These are phyloP conservation scores for Parietaria judaica DNA, from an alignment of 306 rosid genomes.

Conservation along the genomic window DNA sequence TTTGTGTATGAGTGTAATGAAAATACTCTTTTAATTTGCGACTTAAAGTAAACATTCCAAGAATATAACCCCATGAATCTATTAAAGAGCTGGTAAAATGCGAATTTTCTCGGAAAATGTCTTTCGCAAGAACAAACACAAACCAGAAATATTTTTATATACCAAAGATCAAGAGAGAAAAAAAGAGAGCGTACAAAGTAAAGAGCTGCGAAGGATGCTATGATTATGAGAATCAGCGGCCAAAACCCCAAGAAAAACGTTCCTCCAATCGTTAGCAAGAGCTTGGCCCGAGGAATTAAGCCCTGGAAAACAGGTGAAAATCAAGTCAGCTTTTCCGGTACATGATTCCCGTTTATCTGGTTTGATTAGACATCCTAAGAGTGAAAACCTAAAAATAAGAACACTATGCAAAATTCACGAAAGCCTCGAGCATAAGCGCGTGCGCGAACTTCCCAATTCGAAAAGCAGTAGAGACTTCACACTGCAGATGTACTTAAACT, in stretches of 20 bases:
- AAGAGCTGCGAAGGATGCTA: conserved; percentile 58
- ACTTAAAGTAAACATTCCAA: not conserved
- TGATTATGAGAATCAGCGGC: conserved; percentile 69
- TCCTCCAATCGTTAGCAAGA: conserved; percentile 78
- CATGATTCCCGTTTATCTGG: no score
- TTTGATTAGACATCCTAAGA: not conserved
- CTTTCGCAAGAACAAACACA: not conserved
- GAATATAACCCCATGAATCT: not conserved
- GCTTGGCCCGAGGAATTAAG: conserved; percentile 82
- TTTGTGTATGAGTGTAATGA: not conserved
- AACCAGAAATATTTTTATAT: no score
- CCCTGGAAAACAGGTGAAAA: conserved; percentile 56
- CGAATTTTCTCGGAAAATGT: not conserved
- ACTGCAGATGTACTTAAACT: no score
- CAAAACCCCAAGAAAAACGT: conserved; percentile 94
- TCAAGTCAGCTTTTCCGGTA: no score
- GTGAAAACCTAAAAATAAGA: not conserved
- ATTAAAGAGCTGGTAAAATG: no score
- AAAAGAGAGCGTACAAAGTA: conserved; percentile 52
- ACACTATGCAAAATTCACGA: no score
- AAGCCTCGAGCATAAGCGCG: no score
- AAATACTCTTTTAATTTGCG: not conserved
- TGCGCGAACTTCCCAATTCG: no score
- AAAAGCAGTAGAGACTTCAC: no score
- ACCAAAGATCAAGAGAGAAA: conserved; percentile 5